These are phyloP conservation scores for Aspergillus sp. DNA, from an alignment of 2,329 filamentous ascomycete species.

Conservation along the genomic window DNA sequence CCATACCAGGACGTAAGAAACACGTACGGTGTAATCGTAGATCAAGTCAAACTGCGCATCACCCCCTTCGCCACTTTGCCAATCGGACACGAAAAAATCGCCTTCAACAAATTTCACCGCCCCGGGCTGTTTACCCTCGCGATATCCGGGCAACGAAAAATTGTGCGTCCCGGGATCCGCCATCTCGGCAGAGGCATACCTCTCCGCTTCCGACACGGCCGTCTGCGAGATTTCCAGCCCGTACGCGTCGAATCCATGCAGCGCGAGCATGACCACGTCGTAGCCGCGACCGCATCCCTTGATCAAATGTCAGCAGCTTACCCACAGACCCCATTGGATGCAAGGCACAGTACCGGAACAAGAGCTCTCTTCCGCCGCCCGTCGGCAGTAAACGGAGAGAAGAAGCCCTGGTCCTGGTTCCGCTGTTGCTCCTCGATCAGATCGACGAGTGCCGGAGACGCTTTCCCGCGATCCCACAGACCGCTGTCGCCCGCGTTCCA, in stretches of 20 bases:
- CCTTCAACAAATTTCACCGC: background rate
- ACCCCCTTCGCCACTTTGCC: slow-evolving; percentile 31
- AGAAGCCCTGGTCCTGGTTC: slow-evolving; percentile 5
- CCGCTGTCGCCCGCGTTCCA: slow-evolving; percentile 16
- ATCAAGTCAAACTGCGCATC: slow-evolving; percentile 53
- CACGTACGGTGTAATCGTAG: slow-evolving; percentile 55
- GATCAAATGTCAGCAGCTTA: background rate
- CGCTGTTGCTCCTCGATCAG: slow-evolving; percentile 14
- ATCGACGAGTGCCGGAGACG: slow-evolving; percentile 22
- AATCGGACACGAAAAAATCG: slow-evolving; percentile 53
- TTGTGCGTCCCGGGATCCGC: slow-evolving; percentile 9
- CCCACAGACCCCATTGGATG: background rate
- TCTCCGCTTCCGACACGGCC: slow-evolving; percentile 12
- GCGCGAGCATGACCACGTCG: slow-evolving; percentile 22
- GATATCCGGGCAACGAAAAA: slow-evolving; percentile 5
- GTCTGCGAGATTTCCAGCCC: slow-evolving; percentile 22
- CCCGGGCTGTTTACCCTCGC: background rate
- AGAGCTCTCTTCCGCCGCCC: slow-evolving; percentile 17
- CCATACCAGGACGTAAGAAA: slow-evolving; percentile 1
- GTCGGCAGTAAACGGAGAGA: slow-evolving; percentile 10
- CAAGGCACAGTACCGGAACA: slow-evolving; percentile 15
- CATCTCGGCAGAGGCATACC: slow-evolving; percentile 13
- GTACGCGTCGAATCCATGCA: slow-evolving; percentile 23
- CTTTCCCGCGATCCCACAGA: slow-evolving; percentile 24
- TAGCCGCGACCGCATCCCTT: slow-evolving; percentile 27